A percentile compares a stretch with the other conserved stretches of the same genome.
Evolutionary conservation across 495 filamentous ascomycete genomes (phyloP).

Genomic region (Penicillium fimorum): DNA sequence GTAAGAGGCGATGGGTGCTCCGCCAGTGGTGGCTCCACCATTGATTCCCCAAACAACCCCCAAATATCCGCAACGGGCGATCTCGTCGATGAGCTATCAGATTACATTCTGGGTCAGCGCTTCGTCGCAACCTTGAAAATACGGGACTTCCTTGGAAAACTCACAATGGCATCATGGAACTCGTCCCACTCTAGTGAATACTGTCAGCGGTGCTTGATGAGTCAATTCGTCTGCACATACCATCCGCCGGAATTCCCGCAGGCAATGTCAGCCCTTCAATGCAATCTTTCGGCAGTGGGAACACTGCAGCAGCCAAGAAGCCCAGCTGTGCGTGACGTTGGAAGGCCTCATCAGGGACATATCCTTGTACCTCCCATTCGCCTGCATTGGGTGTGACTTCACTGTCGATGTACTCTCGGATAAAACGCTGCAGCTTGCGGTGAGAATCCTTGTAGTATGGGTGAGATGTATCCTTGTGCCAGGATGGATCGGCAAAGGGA

Average conservation of each 20-base stretch:
- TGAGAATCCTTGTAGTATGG: slow-evolving; percentile 72
- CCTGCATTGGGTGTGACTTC: slow-evolving; percentile 63
- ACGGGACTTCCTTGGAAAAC: background rate
- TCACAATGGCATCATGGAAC: slow-evolving; percentile 19
- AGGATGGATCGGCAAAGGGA: slow-evolving; percentile 17
- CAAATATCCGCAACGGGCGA: slow-evolving; percentile 17
- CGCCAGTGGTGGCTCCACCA: slow-evolving; percentile 17
- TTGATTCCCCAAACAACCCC: slow-evolving; percentile 21
- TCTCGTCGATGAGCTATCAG: slow-evolving; percentile 19
- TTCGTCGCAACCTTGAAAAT: background rate
- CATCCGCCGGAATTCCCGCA: slow-evolving; percentile 15
- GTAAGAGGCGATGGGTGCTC: slow-evolving; percentile 15
- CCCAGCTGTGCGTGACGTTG: slow-evolving; percentile 15
- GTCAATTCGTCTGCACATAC: background rate
- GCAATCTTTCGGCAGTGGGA: slow-evolving; percentile 18
- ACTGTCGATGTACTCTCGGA: slow-evolving; percentile 62
- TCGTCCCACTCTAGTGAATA: slow-evolving; percentile 15
- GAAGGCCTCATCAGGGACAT: slow-evolving; percentile 16
- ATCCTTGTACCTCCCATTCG: slow-evolving; percentile 51
- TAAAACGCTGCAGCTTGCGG: slow-evolving; percentile 57
- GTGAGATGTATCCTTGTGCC: slow-evolving; percentile 14
- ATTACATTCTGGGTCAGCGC: background rate
- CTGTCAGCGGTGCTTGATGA: background rate
- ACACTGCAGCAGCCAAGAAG: slow-evolving; percentile 17
- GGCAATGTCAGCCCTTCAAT: slow-evolving; percentile 13